Base-by-base conservation (phyloP, 306 rosid species). In the Mucuna pruriens region DNA sequence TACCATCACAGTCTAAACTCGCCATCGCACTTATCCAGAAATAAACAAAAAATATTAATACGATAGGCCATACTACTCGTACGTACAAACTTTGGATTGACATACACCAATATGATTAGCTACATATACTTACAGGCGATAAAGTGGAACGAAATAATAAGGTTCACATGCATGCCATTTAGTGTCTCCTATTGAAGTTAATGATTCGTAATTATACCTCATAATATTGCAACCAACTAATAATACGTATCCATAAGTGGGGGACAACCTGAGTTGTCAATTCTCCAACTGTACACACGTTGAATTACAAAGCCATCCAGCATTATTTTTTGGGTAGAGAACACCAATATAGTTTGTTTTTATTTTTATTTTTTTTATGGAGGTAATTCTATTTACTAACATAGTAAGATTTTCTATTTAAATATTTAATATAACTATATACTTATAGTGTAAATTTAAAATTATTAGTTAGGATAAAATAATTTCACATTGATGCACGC, bases 251-350 rank as follows among this genome's bases (percentile, higher is more conserved):
- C 40, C 52, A 77, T 22, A 52, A 54, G 42, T 33, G 57, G n/a
- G 45, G 44, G 67, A 22, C 57, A 39, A 7, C 44, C 60, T 69
- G 40, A 69, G 83, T 9, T 82, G 90, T 80, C 64, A 72, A 48
- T 80, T 39, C 57, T 36, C 33, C 58, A 65, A 22, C 64, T 70
- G 26, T n/a, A 16, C 3, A 46, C 22, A 33, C 22, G 55, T 31
- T 64, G 58, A 34, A 51, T 78, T 65, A 51, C 23, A 60, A n/a
- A 10, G 36, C 46, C 60, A 51, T 40, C 31, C 31, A n/a, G n/a
- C n/a, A n/a, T n/a, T n/a, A n/a, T n/a, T n/a, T n/a, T n/a, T n/a
- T n/a, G n/a, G n/a, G n/a, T n/a, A n/a, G n/a, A n/a, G n/a, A n/a
- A n/a, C n/a, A n/a, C n/a, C n/a, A n/a, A n/a, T n/a, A n/a, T n/a